Evolutionary conservation across 2,329 filamentous ascomycete species (phyloP).

Genomic region (Sporothrix curviconia): DNA sequence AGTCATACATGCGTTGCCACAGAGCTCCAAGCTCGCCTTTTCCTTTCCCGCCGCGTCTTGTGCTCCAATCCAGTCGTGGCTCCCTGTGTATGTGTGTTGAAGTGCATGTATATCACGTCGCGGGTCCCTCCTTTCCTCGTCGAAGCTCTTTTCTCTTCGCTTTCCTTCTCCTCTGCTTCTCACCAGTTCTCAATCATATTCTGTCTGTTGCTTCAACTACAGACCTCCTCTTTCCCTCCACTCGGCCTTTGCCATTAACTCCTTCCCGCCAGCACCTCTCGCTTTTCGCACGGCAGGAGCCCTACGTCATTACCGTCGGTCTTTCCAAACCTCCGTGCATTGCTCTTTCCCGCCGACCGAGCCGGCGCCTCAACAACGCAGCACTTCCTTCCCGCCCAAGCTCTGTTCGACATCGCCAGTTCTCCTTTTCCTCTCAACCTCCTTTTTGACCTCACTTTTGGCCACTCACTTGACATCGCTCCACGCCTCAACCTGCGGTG

Average conservation of each 20-base stretch:
- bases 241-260: too few relatives aligned
- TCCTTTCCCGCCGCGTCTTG: conserved; percentile 2
- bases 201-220: not conserved
- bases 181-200: not conserved
- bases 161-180: not conserved
- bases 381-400: not conserved
- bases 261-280: too few relatives aligned
- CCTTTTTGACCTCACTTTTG: not conserved
- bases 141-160: not conserved
- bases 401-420: not conserved
- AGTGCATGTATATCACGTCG: not conserved
- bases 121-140: not conserved
- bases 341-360: not conserved
- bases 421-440: not conserved
- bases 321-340: not conserved
- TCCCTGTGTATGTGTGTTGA: not conserved
- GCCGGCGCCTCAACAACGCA: not conserved
- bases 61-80: not conserved
- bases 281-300: not conserved
- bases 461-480: not conserved
- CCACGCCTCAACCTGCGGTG: not conserved
- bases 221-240: not conserved
- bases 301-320: conserved; percentile 1
- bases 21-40: conserved; percentile 7
- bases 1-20: conserved; percentile 11